Conservation (phyloP, 2,329 filamentous ascomycete species). For the Ceratocystiopsis sp. region DNA sequence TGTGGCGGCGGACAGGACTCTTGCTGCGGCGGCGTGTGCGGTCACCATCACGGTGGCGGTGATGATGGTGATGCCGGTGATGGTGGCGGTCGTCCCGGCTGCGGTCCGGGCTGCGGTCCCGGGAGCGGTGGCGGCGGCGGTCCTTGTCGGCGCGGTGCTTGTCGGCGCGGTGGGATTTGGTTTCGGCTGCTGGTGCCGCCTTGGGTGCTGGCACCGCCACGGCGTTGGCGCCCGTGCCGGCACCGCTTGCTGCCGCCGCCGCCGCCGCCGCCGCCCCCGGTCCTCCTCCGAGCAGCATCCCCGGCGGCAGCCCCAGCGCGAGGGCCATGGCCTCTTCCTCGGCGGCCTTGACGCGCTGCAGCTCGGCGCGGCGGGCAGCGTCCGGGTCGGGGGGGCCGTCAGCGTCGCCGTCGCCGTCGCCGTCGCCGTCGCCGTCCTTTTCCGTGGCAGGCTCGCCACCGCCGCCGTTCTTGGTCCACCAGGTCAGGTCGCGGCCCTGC, state of each 20-base stretch:
- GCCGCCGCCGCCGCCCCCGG: conserved; percentile 17
- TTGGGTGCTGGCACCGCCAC: conserved; percentile 19
- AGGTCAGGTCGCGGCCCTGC: conserved; percentile 50
- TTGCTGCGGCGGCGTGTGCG: too few relatives aligned
- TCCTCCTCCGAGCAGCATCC: conserved; percentile 16
- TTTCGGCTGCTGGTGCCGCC: conserved; percentile 21
- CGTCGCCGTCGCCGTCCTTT: conserved; percentile 26
- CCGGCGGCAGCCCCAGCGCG: conserved; percentile 53
- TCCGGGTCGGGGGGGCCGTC: conserved; percentile 42
- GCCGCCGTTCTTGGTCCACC: conserved; percentile 43
- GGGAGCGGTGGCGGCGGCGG: conserved; percentile 1
- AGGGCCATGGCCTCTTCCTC: conserved; percentile 81
- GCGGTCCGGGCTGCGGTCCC: neutral
- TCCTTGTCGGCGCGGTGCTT: conserved; percentile 16
- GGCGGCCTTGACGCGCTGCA: conserved; percentile 69
- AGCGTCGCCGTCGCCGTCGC: conserved; percentile 24
- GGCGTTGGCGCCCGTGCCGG: conserved; percentile 47
- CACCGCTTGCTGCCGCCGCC: conserved; percentile 41
- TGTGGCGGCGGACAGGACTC: neutral
- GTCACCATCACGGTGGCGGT: neutral
- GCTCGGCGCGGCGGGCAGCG: conserved; percentile 54
- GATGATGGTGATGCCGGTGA: neutral
- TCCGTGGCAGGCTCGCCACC: too few relatives aligned
- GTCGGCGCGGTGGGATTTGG: conserved; percentile 23
- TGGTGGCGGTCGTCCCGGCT: conserved; percentile 4